Evolutionary conservation across 306 rosid species (phyloP), one percentile per base, ranked within the genome.

Genomic region (Arachis stenosperma): DNA sequence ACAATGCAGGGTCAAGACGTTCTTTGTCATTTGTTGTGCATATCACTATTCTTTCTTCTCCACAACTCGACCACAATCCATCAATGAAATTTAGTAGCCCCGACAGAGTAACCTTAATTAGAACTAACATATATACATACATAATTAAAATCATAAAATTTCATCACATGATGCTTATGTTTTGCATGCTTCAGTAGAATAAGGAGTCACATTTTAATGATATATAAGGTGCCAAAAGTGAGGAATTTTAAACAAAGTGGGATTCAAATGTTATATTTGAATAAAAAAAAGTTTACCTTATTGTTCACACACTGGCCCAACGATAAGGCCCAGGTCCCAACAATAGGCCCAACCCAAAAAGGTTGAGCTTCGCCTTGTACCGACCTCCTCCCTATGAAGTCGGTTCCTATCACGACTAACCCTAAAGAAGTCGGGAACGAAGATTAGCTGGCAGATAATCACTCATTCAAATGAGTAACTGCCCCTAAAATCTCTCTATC

Each of bases 31-130:
- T 84, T 1, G 88, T 85, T 2, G 92, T 85, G 27, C 77, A 84
- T 65, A 84, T 81, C 0, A 90, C 50, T 52, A 85, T 82, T 61
- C 84, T 46, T 64, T 84, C 84, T 13, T 85, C 89, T 61, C 92
- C 88, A 54, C 96, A 82, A 78, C 84, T 85, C 4, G 88, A 83
- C 92, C 92, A 90, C 71, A 90, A 70, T 17, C 90, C 89, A 61
- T 82, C 92, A 37, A 81, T 81, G 84, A 87, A 81, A 85, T 87
- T 87, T 65, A 86, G 51, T n/a, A 86, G 46, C 12, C 80, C 89
- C 3, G 85, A 89, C n/a, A 83, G 82, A 5, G 79, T 83, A 36
- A 87, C 55, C 92, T 90, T 59, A 70, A 56, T 54, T 74, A 2
- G 66, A 40, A 50, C 29, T 30, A 41, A 9, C 27, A 59, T 36